phyloP scores from a whole-genome alignment of 768 basidiomycete genomes.

The Scleroderma citrinum region DNA sequence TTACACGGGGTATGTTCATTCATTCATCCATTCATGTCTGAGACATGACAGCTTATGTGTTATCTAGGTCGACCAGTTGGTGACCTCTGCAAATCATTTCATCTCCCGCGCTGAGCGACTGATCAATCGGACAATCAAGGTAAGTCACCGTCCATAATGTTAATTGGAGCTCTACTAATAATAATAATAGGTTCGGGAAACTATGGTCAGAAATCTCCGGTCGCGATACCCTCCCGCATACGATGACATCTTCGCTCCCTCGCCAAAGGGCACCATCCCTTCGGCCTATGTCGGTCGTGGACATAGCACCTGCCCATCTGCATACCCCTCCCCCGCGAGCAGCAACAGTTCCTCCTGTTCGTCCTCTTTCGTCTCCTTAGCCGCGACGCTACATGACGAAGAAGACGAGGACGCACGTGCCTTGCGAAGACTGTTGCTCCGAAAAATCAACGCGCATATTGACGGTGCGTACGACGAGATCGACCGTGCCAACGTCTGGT shows the following conservation, averaged over 20 bases:
- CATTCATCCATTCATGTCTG: constrained; percentile 5
- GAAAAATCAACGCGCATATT: constrained; percentile 57
- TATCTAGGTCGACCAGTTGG: constrained; percentile 49
- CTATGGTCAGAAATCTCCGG: constrained; percentile 40
- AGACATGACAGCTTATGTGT: constrained; percentile 1
- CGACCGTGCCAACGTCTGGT: constrained; percentile 53
- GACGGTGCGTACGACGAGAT: constrained; percentile 58
- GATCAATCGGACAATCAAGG: constrained; percentile 50
- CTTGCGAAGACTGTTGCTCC: constrained; percentile 56
- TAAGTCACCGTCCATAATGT: constrained; percentile 20
- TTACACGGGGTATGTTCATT: constrained; percentile 44
- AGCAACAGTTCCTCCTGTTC: constrained; percentile 14
- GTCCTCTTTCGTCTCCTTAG: constrained; percentile 40
- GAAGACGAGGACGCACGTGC: constrained; percentile 62
- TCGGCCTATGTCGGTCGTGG: constrained; percentile 4
- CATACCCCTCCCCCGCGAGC: constrained; percentile 19
- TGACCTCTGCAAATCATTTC: constrained; percentile 48
- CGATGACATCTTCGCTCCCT: constrained; percentile 17
- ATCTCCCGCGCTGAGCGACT: constrained; percentile 53
- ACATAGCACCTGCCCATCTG: constrained; percentile 1
- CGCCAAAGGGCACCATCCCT: constrained; percentile 3
- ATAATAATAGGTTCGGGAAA: constrained; percentile 42
- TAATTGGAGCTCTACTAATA: not conserved
- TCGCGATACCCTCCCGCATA: constrained; percentile 17
- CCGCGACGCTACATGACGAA: constrained; percentile 44